A percentile compares a stretch with the other conserved stretches of the same genome.
Conservation (phyloP, 1,139 yeast species). For the Saccharomyces uvarum region DNA sequence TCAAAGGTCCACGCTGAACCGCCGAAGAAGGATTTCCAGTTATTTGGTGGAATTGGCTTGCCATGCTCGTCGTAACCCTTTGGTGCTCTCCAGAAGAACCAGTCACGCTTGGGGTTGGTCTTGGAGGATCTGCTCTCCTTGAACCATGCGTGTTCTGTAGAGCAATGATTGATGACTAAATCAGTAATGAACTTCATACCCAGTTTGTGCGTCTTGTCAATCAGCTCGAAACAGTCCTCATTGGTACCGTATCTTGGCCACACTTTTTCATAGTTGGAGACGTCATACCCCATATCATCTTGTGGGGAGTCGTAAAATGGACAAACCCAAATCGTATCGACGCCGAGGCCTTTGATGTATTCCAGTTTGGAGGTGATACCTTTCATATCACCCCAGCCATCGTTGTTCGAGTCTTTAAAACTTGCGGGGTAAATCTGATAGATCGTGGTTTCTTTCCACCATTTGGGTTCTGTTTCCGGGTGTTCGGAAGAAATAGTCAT, state of each 20-base stretch:
- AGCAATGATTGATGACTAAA: not conserved
- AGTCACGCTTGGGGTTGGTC: not conserved
- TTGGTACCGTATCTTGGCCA: not conserved
- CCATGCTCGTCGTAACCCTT: slow-evolving; percentile 11
- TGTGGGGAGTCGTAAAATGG: not conserved
- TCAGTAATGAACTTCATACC: not conserved
- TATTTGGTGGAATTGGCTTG: slow-evolving; percentile 35
- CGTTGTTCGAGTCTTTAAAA: not conserved
- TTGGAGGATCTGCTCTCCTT: not conserved
- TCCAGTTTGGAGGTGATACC: not conserved
- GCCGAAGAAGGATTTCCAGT: slow-evolving; percentile 38
- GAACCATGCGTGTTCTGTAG: not conserved
- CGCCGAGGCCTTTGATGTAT: not conserved
- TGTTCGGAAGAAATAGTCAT: not conserved
- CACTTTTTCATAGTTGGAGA: not conserved
- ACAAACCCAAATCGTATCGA: not conserved
- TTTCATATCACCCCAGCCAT: not conserved
- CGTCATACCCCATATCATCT: not conserved
- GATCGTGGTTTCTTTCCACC: not conserved
- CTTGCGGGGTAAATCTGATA: not conserved
- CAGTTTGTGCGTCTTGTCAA: not conserved
- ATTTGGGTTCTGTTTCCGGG: not conserved
- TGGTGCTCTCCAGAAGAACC: not conserved
- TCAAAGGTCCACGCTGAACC: not conserved
- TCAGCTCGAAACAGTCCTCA: not conserved